Conservation (phyloP, 495 filamentous ascomycete genomes). For the Daldinia decipiens region DNA sequence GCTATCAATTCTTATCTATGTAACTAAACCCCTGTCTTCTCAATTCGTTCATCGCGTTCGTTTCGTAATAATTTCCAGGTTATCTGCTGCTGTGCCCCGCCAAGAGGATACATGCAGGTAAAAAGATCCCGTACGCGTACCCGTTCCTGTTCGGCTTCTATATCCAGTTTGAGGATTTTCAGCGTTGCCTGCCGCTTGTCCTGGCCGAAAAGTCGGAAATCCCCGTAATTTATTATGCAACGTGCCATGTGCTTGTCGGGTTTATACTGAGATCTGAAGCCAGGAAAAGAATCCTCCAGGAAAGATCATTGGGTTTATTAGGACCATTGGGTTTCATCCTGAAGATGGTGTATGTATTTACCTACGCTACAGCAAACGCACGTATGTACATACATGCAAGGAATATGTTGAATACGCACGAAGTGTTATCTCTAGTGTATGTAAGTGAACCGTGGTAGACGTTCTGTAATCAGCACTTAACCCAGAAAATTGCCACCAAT, state of each 20-base stretch:
- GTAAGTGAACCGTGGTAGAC: not conserved
- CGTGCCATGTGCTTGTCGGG: conserved; percentile 20
- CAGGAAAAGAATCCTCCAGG: conserved; percentile 35
- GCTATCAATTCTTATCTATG: not conserved
- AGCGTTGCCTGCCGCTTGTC: conserved; percentile 1
- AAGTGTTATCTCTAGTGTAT: not conserved
- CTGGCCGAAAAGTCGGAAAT: conserved; percentile 16
- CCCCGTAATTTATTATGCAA: conserved; percentile 20
- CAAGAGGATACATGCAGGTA: not conserved
- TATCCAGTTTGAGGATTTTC: not conserved
- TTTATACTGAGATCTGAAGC: conserved; percentile 31
- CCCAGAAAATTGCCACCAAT: conserved; percentile 7
- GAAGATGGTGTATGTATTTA: not conserved
- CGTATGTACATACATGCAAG: not conserved
- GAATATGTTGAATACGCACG: not conserved
- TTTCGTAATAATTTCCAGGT: conserved; percentile 6
- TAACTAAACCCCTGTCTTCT: not conserved
- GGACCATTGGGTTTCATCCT: not conserved
- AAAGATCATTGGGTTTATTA: conserved; percentile 27
- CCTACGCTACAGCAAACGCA: not conserved
- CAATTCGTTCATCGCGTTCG: not conserved
- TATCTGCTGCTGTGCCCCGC: not conserved
- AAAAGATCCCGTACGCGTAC: not conserved
- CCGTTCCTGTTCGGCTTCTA: conserved; percentile 1
- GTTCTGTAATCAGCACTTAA: conserved; percentile 9